These are phyloP conservation scores for Petunia axillaris DNA, from an alignment of 257 asterid genomes.

Conservation along the genomic window DNA sequence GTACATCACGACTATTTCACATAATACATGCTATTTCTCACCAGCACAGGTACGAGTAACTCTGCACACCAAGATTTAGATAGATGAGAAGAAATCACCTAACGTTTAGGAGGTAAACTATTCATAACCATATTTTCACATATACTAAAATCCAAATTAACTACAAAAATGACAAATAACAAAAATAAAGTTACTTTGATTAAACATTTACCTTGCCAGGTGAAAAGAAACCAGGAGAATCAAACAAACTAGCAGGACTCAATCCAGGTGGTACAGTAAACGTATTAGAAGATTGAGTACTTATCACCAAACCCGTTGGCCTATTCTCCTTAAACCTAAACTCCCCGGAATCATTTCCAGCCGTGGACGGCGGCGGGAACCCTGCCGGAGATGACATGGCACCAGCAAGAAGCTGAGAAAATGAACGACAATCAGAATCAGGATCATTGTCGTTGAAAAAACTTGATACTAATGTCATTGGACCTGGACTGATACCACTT, in stretches of 20 bases:
- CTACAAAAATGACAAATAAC: neutral
- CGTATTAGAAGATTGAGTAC: conserved; percentile 44
- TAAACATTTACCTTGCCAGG: conserved; percentile 58
- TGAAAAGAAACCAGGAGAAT: conserved; percentile 65
- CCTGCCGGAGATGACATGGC: conserved; percentile 49
- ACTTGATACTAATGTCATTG: conserved; percentile 72
- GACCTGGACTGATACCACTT: conserved; percentile 70
- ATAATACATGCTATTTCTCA: too few relatives aligned
- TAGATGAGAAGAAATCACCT: too few relatives aligned
- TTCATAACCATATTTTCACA: too few relatives aligned
- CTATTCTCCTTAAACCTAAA: conserved; percentile 56
- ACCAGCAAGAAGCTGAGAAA: conserved; percentile 81
- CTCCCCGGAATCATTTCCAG: conserved; percentile 8
- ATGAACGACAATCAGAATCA: conserved; percentile 65
- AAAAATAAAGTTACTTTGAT: conserved; percentile 5
- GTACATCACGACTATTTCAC: too few relatives aligned
- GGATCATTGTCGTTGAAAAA: conserved; percentile 79
- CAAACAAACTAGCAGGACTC: conserved; percentile 74
- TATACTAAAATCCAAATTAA: neutral
- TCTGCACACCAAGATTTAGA: too few relatives aligned
- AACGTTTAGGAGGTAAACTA: too few relatives aligned
- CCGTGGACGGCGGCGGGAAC: conserved; percentile 25
- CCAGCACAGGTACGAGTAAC: too few relatives aligned
- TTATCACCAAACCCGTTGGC: conserved; percentile 55
- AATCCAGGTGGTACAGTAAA: conserved; percentile 76